Percentiles rank a stretch among this genome's conserved stretches.
Conservation (phyloP, 2,329 filamentous ascomycete species). For the Aureobasidium zeae region DNA sequence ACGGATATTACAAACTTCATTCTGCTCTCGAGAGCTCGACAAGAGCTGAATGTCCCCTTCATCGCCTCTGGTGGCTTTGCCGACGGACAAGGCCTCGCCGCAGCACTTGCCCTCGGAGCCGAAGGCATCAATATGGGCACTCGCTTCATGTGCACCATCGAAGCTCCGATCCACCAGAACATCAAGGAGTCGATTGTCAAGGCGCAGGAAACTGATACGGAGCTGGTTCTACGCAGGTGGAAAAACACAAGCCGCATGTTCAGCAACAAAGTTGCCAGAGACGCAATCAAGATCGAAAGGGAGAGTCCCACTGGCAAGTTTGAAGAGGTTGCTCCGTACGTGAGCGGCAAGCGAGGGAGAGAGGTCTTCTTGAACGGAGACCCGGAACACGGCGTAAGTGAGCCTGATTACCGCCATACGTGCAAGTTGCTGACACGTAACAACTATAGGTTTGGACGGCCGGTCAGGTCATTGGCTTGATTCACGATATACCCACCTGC, state of each 20-base stretch:
- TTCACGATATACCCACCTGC: conserved; percentile 44
- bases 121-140: conserved; percentile 98
- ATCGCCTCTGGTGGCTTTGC: conserved; percentile 95
- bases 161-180: conserved; percentile 83
- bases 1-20: conserved; percentile 85
- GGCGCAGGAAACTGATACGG: conserved; percentile 82
- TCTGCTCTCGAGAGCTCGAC: conserved; percentile 73
- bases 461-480: conserved; percentile 72
- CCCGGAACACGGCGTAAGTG: conserved; percentile 73
- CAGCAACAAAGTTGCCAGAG: conserved; percentile 76
- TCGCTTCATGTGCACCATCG: conserved; percentile 90
- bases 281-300: conserved; percentile 73
- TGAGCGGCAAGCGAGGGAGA: conserved; percentile 82
- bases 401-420: background rate
- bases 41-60: conserved; percentile 77
- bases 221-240: conserved; percentile 81
- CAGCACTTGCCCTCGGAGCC: conserved; percentile 79
- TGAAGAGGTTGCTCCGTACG: conserved; percentile 72
- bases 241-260: conserved; percentile 84
- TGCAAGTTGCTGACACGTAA: background rate
- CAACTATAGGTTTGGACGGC: conserved; percentile 80
- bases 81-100: conserved; percentile 85
- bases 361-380: conserved; percentile 92
- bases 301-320: conserved; percentile 82
- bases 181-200: conserved; percentile 90